phyloP scores from a whole-genome alignment of 306 rosid species.

The Glycine soja region DNA sequence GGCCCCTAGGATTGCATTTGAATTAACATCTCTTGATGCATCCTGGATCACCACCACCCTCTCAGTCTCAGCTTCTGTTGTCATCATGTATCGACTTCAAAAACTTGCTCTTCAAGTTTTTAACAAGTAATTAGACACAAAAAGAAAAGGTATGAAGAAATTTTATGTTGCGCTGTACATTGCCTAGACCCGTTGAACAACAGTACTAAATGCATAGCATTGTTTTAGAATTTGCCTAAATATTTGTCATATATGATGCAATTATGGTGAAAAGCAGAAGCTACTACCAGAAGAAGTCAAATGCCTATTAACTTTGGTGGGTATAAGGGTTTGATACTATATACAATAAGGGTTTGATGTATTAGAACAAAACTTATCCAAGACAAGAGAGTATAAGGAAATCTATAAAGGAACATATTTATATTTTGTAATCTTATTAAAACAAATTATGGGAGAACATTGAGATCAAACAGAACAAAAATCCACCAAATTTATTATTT shows the following conservation, averaged over 20 bases:
- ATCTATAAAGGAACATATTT: constrained; percentile 19
- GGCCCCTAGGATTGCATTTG: constrained; percentile 55
- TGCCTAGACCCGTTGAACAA: constrained; percentile 20
- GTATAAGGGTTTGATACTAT: constrained; percentile 1
- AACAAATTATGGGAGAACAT: constrained; percentile 10
- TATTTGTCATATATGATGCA: constrained; percentile 3
- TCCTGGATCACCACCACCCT: constrained; percentile 80
- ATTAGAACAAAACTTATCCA: constrained; percentile 5
- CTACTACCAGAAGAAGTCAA: constrained; percentile 2
- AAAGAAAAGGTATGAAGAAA: not conserved
- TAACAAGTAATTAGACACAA: not conserved
- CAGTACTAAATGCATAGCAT: constrained; percentile 2
- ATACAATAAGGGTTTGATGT: not conserved
- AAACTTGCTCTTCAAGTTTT: not conserved
- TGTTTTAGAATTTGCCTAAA: not conserved
- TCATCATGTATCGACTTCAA: constrained; percentile 30
- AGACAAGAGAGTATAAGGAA: not conserved
- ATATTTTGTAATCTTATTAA: constrained; percentile 7
- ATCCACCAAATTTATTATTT: constrained; percentile 17
- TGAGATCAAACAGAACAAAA: constrained; percentile 26
- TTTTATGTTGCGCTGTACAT: constrained; percentile 11
- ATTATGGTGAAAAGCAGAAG: constrained; percentile 20
- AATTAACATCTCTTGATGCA: constrained; percentile 68
- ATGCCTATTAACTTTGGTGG: constrained; percentile 9
- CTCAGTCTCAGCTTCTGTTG: constrained; percentile 38